Evolutionary conservation across 2,329 filamentous ascomycete genomes (phyloP).

Genomic region (Pseudogymnoascus destructans): DNA sequence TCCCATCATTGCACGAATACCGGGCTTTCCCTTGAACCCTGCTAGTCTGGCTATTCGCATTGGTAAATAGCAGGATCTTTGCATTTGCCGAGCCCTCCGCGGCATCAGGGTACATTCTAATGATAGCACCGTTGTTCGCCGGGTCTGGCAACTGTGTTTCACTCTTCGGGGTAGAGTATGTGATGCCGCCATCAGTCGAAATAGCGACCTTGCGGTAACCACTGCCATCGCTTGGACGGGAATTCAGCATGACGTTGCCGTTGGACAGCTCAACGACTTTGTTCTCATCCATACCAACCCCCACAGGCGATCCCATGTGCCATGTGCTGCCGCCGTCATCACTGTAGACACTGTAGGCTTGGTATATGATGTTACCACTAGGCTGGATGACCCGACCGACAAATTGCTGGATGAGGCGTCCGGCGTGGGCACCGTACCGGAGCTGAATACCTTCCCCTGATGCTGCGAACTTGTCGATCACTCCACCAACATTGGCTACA

Average conservation of each 20-base stretch:
- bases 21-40: not conserved
- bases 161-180: not conserved
- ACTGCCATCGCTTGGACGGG: not conserved
- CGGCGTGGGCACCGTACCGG: not conserved
- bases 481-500: not conserved
- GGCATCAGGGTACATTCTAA: not conserved
- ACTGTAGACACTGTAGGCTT: conserved; percentile 2
- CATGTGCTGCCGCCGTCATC: not conserved
- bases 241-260: conserved; percentile 1
- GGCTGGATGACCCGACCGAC: not conserved
- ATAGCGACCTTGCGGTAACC: not conserved
- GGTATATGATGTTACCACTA: not conserved
- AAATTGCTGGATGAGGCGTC: conserved; percentile 3
- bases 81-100: not conserved
- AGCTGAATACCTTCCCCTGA: not conserved
- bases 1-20: conserved; percentile 5
- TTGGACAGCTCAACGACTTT: conserved; percentile 2
- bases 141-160: not conserved
- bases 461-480: not conserved
- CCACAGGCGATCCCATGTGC: not conserved
- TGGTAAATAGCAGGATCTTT: conserved; percentile 5
- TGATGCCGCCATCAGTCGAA: not conserved
- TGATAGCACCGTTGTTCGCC: not conserved
- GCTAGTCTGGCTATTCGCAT: not conserved
- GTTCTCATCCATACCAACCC: not conserved